These are phyloP conservation scores for Cryptosporidium xiaoi DNA, from an alignment of 169 alveolate species.

Conservation along the genomic window DNA sequence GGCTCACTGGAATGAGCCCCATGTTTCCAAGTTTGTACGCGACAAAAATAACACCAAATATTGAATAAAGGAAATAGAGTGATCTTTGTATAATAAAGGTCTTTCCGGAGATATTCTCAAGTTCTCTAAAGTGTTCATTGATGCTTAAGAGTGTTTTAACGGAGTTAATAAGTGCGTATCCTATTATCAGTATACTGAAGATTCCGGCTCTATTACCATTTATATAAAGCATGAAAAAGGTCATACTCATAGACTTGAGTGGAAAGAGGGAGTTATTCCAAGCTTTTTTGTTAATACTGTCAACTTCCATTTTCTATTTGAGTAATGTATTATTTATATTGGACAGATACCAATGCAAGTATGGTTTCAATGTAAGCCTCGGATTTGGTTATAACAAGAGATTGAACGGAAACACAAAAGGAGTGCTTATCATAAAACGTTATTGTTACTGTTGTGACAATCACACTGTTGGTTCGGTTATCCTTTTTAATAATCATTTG, in stretches of 20 bases:
- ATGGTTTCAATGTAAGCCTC: too few species aligned
- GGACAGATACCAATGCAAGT: too few species aligned
- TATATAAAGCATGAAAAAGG: constrained; percentile 25
- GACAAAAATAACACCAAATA: neutral
- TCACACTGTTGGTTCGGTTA: too few species aligned
- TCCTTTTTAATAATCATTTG: too few species aligned
- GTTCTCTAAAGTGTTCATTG: neutral
- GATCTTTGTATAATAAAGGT: neutral
- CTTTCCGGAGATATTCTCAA: constrained; percentile 2
- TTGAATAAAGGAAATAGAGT: constrained; percentile 6
- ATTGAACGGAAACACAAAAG: too few species aligned
- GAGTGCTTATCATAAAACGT: too few species aligned
- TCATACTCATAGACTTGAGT: constrained; percentile 37
- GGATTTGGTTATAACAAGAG: too few species aligned
- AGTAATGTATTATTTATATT: neutral
- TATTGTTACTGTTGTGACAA: too few species aligned
- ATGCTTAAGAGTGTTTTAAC: constrained; percentile 4
- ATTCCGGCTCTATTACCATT: constrained; percentile 28
- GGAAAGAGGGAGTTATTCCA: constrained; percentile 31
- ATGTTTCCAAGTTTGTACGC: constrained; percentile 3
- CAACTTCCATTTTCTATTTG: neutral
- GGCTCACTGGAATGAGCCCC: constrained; percentile 35
- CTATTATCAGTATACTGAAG: constrained; percentile 1
- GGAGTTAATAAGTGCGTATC: constrained; percentile 21
- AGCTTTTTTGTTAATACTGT: constrained; percentile 9